phyloP scores from a whole-genome alignment of 2,329 filamentous ascomycete species.

The Biscogniauxia mediterranea region DNA sequence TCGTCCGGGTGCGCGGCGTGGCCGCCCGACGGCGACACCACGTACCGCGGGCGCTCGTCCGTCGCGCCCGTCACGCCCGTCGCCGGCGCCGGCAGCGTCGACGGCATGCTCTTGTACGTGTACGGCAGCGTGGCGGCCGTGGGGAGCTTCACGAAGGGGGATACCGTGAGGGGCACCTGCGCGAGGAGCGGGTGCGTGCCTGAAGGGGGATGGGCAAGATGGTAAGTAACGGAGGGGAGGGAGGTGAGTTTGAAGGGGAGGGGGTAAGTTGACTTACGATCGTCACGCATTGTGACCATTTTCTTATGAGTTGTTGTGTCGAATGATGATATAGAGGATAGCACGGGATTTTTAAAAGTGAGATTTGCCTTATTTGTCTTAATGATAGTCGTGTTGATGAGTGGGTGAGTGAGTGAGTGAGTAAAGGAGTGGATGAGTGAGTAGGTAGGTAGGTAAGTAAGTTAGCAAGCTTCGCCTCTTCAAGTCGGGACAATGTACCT shows the following conservation, averaged over 20 bases:
- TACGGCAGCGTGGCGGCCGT: constrained; percentile 90
- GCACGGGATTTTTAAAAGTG: too few relatives aligned
- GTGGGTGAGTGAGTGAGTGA: too few relatives aligned
- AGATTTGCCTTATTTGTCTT: too few relatives aligned
- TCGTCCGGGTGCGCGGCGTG: constrained; percentile 84
- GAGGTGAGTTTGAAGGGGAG: background rate
- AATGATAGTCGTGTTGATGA: too few relatives aligned
- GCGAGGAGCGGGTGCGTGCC: constrained; percentile 83
- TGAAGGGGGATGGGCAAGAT: constrained; percentile 38
- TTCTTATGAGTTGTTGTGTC: background rate
- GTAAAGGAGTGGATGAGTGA: too few relatives aligned
- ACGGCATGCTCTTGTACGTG: constrained; percentile 88
- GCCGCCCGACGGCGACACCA: constrained; percentile 74
- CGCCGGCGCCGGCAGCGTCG: constrained; percentile 74
- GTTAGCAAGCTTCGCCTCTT: too few relatives aligned
- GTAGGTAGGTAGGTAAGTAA: too few relatives aligned
- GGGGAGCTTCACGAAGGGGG: constrained; percentile 88
- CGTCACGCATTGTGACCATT: constrained; percentile 39
- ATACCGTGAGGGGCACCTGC: constrained; percentile 90
- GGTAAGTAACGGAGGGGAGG: too few relatives aligned
- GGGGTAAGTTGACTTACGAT: constrained; percentile 28
- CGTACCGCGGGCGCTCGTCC: constrained; percentile 63
- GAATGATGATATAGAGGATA: background rate
- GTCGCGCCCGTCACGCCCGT: constrained; percentile 47
- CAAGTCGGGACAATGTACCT: too few relatives aligned